Evolutionary conservation across 2,329 filamentous ascomycete genomes (phyloP).

Genomic region (Aotearoamyces nothofagi): DNA sequence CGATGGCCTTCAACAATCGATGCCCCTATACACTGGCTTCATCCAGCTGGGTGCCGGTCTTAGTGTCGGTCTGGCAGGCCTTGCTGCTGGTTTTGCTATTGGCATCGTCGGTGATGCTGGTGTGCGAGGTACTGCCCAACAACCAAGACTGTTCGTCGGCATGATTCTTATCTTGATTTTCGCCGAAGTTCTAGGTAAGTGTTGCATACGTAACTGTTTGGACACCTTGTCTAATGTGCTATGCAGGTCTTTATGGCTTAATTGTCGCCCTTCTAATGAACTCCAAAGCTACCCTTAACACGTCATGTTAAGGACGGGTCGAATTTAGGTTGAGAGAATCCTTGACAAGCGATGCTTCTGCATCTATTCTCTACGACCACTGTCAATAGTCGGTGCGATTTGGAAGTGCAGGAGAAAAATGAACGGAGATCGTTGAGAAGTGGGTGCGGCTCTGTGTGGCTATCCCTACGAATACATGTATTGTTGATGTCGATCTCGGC

Average conservation of each 20-base stretch:
- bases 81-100: conserved; percentile 75
- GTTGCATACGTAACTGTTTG: not conserved
- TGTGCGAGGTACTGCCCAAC: conserved; percentile 68
- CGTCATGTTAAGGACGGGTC: conserved; percentile 43
- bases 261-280: conserved; percentile 99
- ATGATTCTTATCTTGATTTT: conserved; percentile 81
- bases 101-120: conserved; percentile 81
- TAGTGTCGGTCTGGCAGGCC: conserved; percentile 65
- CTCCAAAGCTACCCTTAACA: conserved; percentile 65
- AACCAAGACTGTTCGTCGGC: conserved; percentile 55
- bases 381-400: no score
- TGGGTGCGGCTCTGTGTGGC: no score
- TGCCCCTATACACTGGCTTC: conserved; percentile 68
- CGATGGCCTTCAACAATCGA: conserved; percentile 56
- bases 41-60: conserved; percentile 77
- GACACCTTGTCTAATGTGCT: no score
- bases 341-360: no score
- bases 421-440: no score
- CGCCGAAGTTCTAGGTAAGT: conserved; percentile 65
- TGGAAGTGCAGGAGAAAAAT: no score
- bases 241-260: conserved; percentile 96
- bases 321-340: no score
- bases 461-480: no score
- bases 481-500: no score
- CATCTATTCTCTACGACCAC: no score